Percentiles rank a stretch among this genome's conserved stretches.
These are phyloP conservation scores for Paramecium primaurelia DNA, from an alignment of 73 alveolate species.

Conservation along the genomic window DNA sequence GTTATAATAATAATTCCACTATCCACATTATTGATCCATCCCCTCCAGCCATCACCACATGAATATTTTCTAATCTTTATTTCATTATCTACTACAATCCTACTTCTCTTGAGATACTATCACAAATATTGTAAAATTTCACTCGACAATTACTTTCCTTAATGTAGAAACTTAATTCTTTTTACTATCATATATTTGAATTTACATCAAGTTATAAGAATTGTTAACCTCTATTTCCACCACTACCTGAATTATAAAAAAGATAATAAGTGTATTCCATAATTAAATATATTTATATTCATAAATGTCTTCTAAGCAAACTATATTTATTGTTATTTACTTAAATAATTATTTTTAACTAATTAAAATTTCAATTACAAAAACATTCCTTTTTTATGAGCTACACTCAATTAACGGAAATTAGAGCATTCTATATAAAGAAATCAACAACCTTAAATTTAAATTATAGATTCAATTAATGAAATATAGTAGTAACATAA, in stretches of 20 bases:
- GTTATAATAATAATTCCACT: slow-evolving; percentile 61
- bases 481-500: not conserved
- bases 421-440: not conserved
- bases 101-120: not conserved
- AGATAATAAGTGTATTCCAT: not conserved
- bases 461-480: not conserved
- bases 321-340: not conserved
- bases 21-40: slow-evolving; percentile 87
- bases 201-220: not conserved
- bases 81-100: not conserved
- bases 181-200: not conserved
- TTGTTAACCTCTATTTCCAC: not conserved
- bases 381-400: not conserved
- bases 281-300: not conserved
- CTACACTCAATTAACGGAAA: not conserved
- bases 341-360: not conserved
- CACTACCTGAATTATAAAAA: slow-evolving; percentile 16
- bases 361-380: not conserved
- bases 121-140: not conserved
- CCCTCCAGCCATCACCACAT: slow-evolving; percentile 76
- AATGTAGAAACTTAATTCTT: not conserved
- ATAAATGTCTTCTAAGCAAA: not conserved
- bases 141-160: not conserved
- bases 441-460: not conserved
- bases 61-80: not conserved